Evolutionary conservation across 192 early-diverging fungal species (phyloP), one percentile per base, ranked within the genome.

Genomic region (Allomyces arbusculus): DNA sequence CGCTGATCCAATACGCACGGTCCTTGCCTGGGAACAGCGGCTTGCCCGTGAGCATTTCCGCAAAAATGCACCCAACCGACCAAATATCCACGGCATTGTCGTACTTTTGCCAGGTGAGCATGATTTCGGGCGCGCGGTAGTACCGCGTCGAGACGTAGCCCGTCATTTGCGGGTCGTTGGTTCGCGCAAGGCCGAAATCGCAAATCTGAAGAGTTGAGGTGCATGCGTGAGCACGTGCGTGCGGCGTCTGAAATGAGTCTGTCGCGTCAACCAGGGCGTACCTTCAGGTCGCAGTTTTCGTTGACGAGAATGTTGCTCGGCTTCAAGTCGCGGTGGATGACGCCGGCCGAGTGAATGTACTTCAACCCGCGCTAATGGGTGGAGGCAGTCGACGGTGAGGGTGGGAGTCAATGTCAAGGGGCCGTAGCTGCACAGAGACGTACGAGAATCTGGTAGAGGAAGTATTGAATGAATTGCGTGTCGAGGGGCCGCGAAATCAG

Each of bases 41-140:
- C 69, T 87, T 92, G 68, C 88, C 91, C 74, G 91, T 89, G n/a
- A 96, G 74, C 91, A 96, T 93, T 76, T 96, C 93, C 64, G 88
- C 90, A 67, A 95, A 87, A 66, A 95, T 95, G 75, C 92, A 95
- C 33, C 92, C 92, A 2, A 86, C 78, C 78, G 89, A 91, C 92
- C 92, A 95, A 66, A 95, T 89, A 72, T 95, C 92, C 10, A 95
- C 91, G 20, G 91, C 92, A 61, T 92, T 88, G 62, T 92, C 91
- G 77, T 98, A 98, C 68, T 90, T 92, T 73, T 94, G 92, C 88
- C 91, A 94, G 43, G 91, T 92, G 62, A 98, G 77, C 92, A 98
- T 94, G 70, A 98, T 95, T 67, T 98, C 95, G 40, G 95, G 95
- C 12, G 95, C 92, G 67, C 95, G 87, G 72, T 98, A 98, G 77